A percentile compares a stretch with the other conserved stretches of the same genome.
Evolutionary conservation across 371 early-diverging fungal genomes (phyloP).

Genomic region (Batrachochytrium dendrobatidis): DNA sequence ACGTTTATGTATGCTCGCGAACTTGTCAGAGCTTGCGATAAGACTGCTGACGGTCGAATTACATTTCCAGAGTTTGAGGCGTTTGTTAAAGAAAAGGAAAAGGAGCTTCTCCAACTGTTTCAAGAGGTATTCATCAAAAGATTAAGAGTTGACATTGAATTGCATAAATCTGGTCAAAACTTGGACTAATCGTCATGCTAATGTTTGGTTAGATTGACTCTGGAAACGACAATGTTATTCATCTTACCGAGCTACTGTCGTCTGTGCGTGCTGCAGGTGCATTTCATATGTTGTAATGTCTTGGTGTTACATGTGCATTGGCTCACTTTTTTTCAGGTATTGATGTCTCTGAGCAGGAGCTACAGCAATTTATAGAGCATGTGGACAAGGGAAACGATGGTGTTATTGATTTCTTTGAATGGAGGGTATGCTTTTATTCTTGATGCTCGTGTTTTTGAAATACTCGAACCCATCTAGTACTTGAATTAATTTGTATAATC

Average conservation of each 20-base stretch:
- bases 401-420: constrained; percentile 63
- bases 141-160: background rate
- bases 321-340: constrained; percentile 36
- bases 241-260: constrained; percentile 42
- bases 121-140: constrained; percentile 20
- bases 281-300: no score
- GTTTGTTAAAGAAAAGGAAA: constrained; percentile 63
- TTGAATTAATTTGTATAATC: no score
- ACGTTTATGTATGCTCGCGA: constrained; percentile 32
- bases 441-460: no score
- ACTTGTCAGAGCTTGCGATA: constrained; percentile 50
- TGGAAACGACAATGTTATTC: constrained; percentile 53
- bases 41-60: constrained; percentile 54
- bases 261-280: constrained; percentile 49
- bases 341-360: constrained; percentile 51
- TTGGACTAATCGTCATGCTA: background rate
- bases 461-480: background rate
- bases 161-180: background rate
- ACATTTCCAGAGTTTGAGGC: constrained; percentile 62
- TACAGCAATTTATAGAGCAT: constrained; percentile 54
- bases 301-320: background rate
- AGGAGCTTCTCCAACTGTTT: constrained; percentile 60
- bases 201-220: constrained; percentile 55
- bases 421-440: constrained; percentile 27
- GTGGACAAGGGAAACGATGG: constrained; percentile 60